Evolutionary conservation across 164 flowering plant species (phyloP).

Genomic region (Vitis cinerea): DNA sequence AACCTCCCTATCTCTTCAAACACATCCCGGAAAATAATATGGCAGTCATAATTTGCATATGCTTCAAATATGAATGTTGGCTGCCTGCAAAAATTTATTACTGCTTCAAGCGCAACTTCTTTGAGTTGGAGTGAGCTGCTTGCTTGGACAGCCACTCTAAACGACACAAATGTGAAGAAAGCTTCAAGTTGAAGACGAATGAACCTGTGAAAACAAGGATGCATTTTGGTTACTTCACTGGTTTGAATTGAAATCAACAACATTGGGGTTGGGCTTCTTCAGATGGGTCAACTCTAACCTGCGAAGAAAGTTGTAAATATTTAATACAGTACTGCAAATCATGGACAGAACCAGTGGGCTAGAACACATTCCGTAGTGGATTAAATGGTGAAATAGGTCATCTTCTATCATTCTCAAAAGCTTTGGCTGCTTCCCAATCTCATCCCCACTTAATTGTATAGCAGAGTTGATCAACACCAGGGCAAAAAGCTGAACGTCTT

Average conservation of each 20-base stretch:
- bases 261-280: no score
- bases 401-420: slow-evolving; percentile 74
- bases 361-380: slow-evolving; percentile 63
- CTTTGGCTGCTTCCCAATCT: slow-evolving; percentile 65
- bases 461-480: slow-evolving; percentile 77
- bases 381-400: slow-evolving; percentile 75
- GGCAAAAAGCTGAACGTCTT: slow-evolving; percentile 78
- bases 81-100: slow-evolving; percentile 85
- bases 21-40: slow-evolving; percentile 55
- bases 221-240: background rate
- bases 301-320: slow-evolving; percentile 73
- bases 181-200: slow-evolving; percentile 84
- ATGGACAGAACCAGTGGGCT: slow-evolving; percentile 73
- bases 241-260: background rate
- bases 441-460: slow-evolving; percentile 77
- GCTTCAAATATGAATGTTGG: slow-evolving; percentile 68
- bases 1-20: slow-evolving; percentile 77
- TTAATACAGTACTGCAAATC: slow-evolving; percentile 82
- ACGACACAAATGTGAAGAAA: slow-evolving; percentile 69
- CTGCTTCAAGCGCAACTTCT: slow-evolving; percentile 86
- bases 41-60: slow-evolving; percentile 79
- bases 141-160: slow-evolving; percentile 41
- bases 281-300: slow-evolving; percentile 35
- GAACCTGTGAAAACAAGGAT: slow-evolving; percentile 43
- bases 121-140: slow-evolving; percentile 41